Base-by-base conservation (phyloP, 2,329 filamentous ascomycete genomes). In the Alternaria longipes region DNA sequence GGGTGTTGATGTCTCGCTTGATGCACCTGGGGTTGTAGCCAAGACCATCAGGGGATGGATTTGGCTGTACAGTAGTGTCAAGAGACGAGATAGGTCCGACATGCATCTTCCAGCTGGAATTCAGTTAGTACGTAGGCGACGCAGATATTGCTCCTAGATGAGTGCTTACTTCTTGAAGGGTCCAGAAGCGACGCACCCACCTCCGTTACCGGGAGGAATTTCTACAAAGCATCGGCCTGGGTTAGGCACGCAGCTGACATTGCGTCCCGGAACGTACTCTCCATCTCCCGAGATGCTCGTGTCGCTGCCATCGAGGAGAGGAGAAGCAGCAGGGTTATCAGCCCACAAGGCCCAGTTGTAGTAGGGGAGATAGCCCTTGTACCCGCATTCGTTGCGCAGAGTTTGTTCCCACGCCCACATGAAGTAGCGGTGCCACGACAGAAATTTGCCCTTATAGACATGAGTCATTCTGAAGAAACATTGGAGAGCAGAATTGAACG, bases 171-270 rank as follows among this genome's bases (percentile, higher is more conserved):
- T 9, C 28, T 30, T 30, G 28, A 30, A 30, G 0, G 84, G 85
- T 0, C 85, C 85, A 0, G 76, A 78, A 12, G 70, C 77, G 5
- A 88, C 78, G 68, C 85, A 87, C 3, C 85, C 86, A 38, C 86
- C 86, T 8, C 86, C 86, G 0, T 80, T 79, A 16, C 84, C 86
- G 0, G 81, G 38, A 7, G 46, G 46, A 9, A 57, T 16, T 14
- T 57, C 28, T 4, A 57, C 47, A 1, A 57, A 52, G 40, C 55
- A 57, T 45, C 47, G 38, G 14, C 16, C 30, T 18, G 28, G 28
- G 22, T 52, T 52, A 9, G 55, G 55, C 1, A 52, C 47, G 16
- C 55, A 57, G 28, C 26, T 52, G 3, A 3, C 28, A 30, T 57
- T 57, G 7, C 55, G 55, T 6, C 30, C 47, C 2, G 55, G 47